phyloP scores from a whole-genome alignment of 2,329 filamentous ascomycete genomes.

The Ramichloridium luteum region DNA sequence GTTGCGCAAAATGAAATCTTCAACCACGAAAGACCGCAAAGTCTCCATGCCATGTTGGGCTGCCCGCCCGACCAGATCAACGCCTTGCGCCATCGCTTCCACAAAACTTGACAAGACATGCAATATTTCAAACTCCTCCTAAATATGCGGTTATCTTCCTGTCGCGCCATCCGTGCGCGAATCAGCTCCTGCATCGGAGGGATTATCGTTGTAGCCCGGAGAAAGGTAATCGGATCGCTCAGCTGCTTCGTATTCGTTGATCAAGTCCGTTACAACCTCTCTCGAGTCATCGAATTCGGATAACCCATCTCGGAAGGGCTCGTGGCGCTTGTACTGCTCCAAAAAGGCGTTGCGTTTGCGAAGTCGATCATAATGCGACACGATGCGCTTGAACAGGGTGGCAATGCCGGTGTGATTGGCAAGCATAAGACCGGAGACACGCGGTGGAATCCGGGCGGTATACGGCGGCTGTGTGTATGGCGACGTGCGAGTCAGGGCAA shows the following conservation, averaged over 20 bases:
- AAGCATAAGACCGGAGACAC: conserved; percentile 92
- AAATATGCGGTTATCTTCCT: conserved; percentile 21
- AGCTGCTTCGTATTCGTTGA: conserved; percentile 90
- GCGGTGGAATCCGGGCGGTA: conserved; percentile 72
- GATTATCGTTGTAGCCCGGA: conserved; percentile 26
- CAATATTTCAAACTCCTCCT: too few species aligned
- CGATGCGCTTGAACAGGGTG: conserved; percentile 89
- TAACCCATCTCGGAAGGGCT: conserved; percentile 81
- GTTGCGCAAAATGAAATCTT: too few species aligned
- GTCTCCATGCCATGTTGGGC: too few species aligned
- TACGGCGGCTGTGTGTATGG: conserved; percentile 94
- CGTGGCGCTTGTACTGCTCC: conserved; percentile 90
- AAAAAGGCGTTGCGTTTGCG: conserved; percentile 95
- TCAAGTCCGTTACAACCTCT: conserved; percentile 80
- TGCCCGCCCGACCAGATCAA: too few species aligned
- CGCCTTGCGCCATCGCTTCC: too few species aligned
- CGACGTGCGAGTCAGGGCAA: conserved; percentile 89
- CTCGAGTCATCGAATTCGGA: conserved; percentile 91
- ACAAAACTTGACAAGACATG: too few species aligned
- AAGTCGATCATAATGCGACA: conserved; percentile 84
- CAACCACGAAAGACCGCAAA: too few species aligned
- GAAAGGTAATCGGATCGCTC: conserved; percentile 84
- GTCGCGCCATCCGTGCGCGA: conserved; percentile 32
- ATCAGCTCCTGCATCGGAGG: conserved; percentile 21
- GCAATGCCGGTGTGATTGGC: conserved; percentile 97